Evolutionary conservation across 169 alveolate species (phyloP).

Genomic region (Eimeria maxima): DNA sequence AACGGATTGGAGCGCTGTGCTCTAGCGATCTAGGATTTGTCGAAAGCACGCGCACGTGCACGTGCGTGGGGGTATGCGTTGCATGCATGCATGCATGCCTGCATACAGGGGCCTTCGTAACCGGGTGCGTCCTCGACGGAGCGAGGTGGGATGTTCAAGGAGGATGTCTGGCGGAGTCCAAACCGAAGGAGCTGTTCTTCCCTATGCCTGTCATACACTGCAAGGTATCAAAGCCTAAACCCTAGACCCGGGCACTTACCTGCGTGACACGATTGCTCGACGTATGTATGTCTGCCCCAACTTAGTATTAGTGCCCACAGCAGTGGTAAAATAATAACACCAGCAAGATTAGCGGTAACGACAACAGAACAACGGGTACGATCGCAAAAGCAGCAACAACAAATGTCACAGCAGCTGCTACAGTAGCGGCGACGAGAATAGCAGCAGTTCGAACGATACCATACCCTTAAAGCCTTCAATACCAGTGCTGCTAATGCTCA

Average conservation of each 20-base stretch:
- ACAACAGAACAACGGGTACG: no score
- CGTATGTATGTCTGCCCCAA: no score
- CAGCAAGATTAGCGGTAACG: no score
- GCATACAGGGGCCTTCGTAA: slow-evolving; percentile 79
- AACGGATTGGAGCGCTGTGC: no score
- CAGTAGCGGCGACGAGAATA: not conserved
- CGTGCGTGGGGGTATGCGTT: no score
- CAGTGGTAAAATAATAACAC: no score
- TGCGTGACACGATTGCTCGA: no score
- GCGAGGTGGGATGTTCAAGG: slow-evolving; percentile 91
- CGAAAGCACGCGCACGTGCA: no score
- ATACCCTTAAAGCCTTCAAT: no score
- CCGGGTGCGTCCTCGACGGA: slow-evolving; percentile 86
- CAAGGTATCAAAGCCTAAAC: slow-evolving; percentile 89
- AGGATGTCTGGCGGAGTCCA: slow-evolving; percentile 94
- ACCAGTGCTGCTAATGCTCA: not conserved
- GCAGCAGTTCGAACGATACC: not conserved
- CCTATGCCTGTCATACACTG: slow-evolving; percentile 97
- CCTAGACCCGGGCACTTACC: not conserved
- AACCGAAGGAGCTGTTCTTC: slow-evolving; percentile 97
- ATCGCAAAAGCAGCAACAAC: no score
- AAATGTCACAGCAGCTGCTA: not conserved
- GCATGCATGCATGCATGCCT: not conserved
- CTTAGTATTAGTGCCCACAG: no score
- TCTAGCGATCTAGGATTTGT: no score